phyloP scores from a whole-genome alignment of 2,329 filamentous ascomycete genomes.

The Aspergillus fijiensis region DNA sequence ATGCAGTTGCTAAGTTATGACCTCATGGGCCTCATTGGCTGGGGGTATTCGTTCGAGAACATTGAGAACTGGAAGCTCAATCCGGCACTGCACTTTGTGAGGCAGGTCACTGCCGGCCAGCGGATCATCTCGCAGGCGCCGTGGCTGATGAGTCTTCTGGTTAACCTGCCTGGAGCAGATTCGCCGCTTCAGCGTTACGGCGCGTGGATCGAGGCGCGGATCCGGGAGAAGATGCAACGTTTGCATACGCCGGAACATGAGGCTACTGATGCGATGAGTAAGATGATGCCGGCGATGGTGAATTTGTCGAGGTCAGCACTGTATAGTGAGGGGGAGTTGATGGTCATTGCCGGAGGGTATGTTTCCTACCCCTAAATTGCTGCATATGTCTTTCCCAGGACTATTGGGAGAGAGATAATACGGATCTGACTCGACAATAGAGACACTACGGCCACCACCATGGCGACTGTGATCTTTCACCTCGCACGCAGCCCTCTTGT shows the following conservation, averaged over 20 bases:
- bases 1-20: constrained; percentile 2
- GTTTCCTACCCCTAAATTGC: not conserved
- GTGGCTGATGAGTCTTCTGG: not conserved
- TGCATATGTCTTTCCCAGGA: not conserved
- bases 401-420: not conserved
- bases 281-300: not conserved
- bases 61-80: not conserved
- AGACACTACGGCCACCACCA: not conserved
- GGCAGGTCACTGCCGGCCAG: not conserved
- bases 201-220: not conserved
- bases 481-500: not conserved
- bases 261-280: not conserved
- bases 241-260: not conserved
- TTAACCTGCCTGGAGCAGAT: not conserved
- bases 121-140: not conserved
- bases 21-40: not conserved
- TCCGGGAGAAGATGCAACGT: not conserved
- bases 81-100: not conserved
- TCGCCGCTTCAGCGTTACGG: not conserved
- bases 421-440: not conserved
- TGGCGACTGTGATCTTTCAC: not conserved
- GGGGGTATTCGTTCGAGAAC: constrained; percentile 1
- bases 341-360: constrained; percentile 1
- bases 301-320: not conserved
- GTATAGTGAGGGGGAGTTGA: constrained; percentile 1